Base-by-base conservation (phyloP, 352 stramenopile species). In the Phytophthora cactorum region DNA sequence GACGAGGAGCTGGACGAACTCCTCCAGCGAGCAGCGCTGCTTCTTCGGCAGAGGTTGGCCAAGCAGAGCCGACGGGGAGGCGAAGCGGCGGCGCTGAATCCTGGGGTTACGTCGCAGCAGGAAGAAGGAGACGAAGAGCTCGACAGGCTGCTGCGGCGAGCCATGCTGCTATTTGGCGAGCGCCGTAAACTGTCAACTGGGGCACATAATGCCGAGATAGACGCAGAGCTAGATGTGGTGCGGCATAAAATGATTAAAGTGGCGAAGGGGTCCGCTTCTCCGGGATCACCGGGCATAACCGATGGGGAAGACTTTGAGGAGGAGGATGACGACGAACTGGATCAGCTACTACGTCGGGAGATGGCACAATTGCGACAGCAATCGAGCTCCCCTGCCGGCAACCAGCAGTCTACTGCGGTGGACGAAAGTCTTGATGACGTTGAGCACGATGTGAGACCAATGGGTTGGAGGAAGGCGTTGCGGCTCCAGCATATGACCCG, bases 91-190 rank as follows among this genome's bases (percentile, higher is more conserved):
- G 47, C 14, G 4, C 29, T 41, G 47, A 31, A 25, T 22, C 22
- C 22, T 22, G 22, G 22, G 22, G 14, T 14, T 17, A 14, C 17
- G 10, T 28, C 14, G 15, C 9, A 60, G 11, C 55, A 49, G 7
- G 55, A 54, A 38, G 55, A 45, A 15, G 44, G 29, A 2, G 54
- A 63, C 32, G 44, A 63, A 32, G 55, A 63, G 44, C 31, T 63
- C 7, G 55, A 63, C 32, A 47, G 17, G 14, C 29, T 55, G 22
- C 55, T 63, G 5, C 44, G 31, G 1, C 31, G 44, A 41, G 44
- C 55, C 29, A 54, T 63, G 55, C 2, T 47, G 17, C 55, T 63
- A 5, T 63, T 63, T 47, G 3, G 29, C 12, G 43, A 45, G 8
- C 55, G 31, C 8, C 55, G 32, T 25, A 47, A 49, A 32, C 31